Conservation (phyloP, 208 protist species). For the Trypanosoma congolense region DNA sequence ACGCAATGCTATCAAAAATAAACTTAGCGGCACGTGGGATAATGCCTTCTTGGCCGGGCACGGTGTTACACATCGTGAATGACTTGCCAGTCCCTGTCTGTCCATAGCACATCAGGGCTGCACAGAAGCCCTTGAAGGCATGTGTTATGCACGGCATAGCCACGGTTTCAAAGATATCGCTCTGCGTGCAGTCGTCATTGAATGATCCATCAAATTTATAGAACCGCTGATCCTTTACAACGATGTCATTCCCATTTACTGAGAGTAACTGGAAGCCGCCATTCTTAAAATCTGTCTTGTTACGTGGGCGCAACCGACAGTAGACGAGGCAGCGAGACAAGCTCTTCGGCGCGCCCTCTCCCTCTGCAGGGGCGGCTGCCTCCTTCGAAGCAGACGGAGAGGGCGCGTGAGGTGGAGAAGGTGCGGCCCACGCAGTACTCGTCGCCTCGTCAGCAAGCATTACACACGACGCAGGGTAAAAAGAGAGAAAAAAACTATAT, state of each 20-base stretch:
- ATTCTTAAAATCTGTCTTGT: conserved; percentile 68
- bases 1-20: conserved; percentile 63
- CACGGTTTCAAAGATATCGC: conserved; percentile 74
- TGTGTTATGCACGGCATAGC: conserved; percentile 77
- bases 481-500: no score
- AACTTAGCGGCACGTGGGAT: conserved; percentile 74
- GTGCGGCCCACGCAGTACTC: no score
- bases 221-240: conserved; percentile 74
- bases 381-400: no score
- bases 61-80: conserved; percentile 88
- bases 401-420: no score
- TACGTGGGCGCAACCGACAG: conserved; percentile 63
- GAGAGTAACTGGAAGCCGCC: conserved; percentile 51
- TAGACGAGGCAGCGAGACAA: conserved; percentile 73
- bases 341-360: conserved; percentile 16
- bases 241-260: conserved; percentile 42
- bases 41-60: conserved; percentile 73
- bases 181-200: conserved; percentile 53
- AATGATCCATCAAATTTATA: conserved; percentile 88
- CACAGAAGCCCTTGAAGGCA: conserved; percentile 84
- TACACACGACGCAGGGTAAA: no score
- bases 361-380: conserved; percentile 1
- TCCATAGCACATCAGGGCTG: conserved; percentile 89
- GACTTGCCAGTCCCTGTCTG: conserved; percentile 91
- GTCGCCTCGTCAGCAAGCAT: no score